These are phyloP conservation scores for Daldinia childiae DNA, from an alignment of 495 filamentous ascomycete species.

Conservation along the genomic window DNA sequence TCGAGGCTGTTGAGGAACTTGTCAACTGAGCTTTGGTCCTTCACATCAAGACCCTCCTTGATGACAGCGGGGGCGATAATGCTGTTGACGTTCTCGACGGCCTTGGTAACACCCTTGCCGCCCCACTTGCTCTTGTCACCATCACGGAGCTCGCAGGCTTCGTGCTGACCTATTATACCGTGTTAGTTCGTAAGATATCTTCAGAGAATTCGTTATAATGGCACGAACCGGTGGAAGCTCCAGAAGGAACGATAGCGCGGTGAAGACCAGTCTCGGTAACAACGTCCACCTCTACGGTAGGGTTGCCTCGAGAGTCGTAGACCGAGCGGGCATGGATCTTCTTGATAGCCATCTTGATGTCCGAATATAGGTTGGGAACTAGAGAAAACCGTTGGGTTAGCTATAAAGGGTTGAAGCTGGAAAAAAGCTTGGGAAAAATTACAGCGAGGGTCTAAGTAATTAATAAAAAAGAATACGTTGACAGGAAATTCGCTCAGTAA, in stretches of 20 bases:
- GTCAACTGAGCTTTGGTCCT: constrained; percentile 94
- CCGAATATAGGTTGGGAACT: constrained; percentile 25
- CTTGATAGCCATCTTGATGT: constrained; percentile 84
- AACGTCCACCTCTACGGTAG: constrained; percentile 92
- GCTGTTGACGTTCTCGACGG: constrained; percentile 95
- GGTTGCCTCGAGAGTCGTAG: constrained; percentile 99
- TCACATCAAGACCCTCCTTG: constrained; percentile 92
- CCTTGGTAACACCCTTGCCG: constrained; percentile 96
- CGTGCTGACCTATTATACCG: constrained; percentile 79
- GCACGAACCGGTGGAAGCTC: constrained; percentile 90
- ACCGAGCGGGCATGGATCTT: constrained; percentile 99
- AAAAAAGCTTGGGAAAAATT: constrained; percentile 9
- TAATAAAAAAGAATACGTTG: constrained; percentile 10
- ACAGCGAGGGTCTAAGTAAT: constrained; percentile 6
- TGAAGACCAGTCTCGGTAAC: constrained; percentile 96
- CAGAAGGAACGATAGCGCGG: constrained; percentile 98
- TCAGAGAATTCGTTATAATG: constrained; percentile 9
- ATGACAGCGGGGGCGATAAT: constrained; percentile 91
- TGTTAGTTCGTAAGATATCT: constrained; percentile 33
- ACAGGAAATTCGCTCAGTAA: constrained; percentile 38
- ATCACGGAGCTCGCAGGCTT: constrained; percentile 98
- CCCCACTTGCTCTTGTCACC: constrained; percentile 97
- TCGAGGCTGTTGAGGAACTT: constrained; percentile 96
- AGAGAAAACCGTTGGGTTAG: constrained; percentile 26
- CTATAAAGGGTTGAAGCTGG: constrained; percentile 7